phyloP scores from a whole-genome alignment of 2,329 filamentous ascomycete species.

The Penicillium brasilianum region DNA sequence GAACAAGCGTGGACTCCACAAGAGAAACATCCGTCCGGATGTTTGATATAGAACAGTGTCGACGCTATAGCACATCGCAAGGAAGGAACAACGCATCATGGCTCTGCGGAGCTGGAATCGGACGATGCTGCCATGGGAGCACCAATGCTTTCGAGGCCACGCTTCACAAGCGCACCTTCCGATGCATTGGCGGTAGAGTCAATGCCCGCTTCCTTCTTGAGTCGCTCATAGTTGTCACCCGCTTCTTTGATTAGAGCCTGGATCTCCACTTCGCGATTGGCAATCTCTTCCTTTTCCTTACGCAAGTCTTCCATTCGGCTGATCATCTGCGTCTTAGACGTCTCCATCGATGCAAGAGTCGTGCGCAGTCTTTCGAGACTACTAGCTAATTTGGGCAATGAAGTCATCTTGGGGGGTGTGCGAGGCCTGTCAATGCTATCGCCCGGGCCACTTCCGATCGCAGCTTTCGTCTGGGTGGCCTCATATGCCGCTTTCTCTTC shows the following conservation, averaged over 20 bases:
- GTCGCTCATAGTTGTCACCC: conserved; percentile 69
- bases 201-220: conserved; percentile 54
- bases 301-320: conserved; percentile 69
- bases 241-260: conserved; percentile 81
- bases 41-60: not conserved
- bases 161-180: conserved; percentile 36
- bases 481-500: conserved; percentile 80
- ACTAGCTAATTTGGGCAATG: conserved; percentile 73
- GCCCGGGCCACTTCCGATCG: conserved; percentile 65
- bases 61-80: too few species aligned
- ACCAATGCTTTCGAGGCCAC: conserved; percentile 47
- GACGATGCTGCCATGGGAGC: conserved; percentile 36
- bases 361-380: conserved; percentile 68
- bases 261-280: conserved; percentile 74
- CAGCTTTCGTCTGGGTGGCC: conserved; percentile 80
- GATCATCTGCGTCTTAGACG: conserved; percentile 64
- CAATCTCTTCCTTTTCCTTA: conserved; percentile 70
- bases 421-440: conserved; percentile 48
- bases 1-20: conserved; percentile 18
- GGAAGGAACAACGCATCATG: conserved; percentile 21
- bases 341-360: conserved; percentile 67
- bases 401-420: conserved; percentile 74
- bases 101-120: conserved; percentile 34
- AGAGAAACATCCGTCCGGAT: conserved; percentile 1
- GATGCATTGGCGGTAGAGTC: conserved; percentile 33